Conservation (phyloP, 2,329 filamentous ascomycete genomes). For the Fusarium compactum region DNA sequence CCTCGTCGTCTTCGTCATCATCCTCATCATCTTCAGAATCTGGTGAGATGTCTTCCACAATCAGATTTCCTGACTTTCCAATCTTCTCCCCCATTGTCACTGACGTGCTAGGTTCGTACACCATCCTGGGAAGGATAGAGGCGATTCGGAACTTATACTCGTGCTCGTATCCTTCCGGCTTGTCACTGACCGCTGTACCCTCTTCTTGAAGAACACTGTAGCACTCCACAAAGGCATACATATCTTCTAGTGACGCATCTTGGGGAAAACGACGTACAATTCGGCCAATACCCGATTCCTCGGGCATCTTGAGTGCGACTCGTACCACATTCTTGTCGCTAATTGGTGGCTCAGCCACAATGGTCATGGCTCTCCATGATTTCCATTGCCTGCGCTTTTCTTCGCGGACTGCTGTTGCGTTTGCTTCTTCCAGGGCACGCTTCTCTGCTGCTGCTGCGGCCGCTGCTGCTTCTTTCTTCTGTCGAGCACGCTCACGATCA, state of each 20-base stretch:
- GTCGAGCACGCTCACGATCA: constrained; percentile 85
- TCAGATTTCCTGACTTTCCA: constrained; percentile 85
- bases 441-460: constrained; percentile 76
- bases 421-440: constrained; percentile 69
- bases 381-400: constrained; percentile 75
- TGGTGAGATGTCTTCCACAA: constrained; percentile 75
- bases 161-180: constrained; percentile 80
- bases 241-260: constrained; percentile 81
- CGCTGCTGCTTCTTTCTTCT: constrained; percentile 80
- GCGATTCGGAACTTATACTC: constrained; percentile 88
- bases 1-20: constrained; percentile 45
- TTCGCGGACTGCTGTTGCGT: constrained; percentile 66
- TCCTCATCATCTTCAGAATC: constrained; percentile 53
- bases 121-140: constrained; percentile 84
- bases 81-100: constrained; percentile 78
- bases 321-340: constrained; percentile 77
- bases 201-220: constrained; percentile 71
- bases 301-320: constrained; percentile 74
- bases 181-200: constrained; percentile 45
- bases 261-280: constrained; percentile 80
- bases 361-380: constrained; percentile 77
- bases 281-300: constrained; percentile 72
- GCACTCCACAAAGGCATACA: constrained; percentile 97
- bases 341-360: constrained; percentile 75
- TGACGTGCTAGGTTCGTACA: constrained; percentile 76